Conservation (phyloP, 768 basidiomycete species). For the Lactarius trivialis region DNA sequence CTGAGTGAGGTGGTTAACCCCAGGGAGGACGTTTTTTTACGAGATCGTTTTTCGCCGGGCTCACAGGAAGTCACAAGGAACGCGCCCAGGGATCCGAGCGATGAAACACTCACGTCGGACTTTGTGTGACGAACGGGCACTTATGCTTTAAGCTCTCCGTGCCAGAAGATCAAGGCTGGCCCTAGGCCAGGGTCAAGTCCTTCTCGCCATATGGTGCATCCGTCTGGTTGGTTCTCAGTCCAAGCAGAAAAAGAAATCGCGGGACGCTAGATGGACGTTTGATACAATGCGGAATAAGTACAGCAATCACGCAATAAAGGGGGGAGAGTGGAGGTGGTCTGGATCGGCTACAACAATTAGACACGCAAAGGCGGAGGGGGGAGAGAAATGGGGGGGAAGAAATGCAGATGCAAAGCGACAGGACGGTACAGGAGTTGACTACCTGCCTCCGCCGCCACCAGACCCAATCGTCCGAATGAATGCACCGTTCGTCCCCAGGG, state of each 20-base stretch:
- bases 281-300: slow-evolving; percentile 32
- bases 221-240: background rate
- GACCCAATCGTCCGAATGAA: slow-evolving; percentile 22
- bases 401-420: slow-evolving; percentile 15
- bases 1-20: background rate
- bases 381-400: too few relatives aligned
- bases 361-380: background rate
- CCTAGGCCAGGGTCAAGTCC: background rate
- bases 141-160: background rate
- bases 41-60: background rate
- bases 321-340: slow-evolving; percentile 11
- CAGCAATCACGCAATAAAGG: slow-evolving; percentile 26
- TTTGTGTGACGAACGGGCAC: background rate
- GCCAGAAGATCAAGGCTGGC: background rate
- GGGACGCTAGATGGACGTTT: slow-evolving; percentile 3
- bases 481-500: slow-evolving; percentile 22
- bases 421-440: background rate
- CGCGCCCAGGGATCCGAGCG: background rate
- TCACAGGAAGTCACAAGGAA: background rate
- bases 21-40: background rate
- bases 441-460: slow-evolving; percentile 21
- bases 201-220: background rate
- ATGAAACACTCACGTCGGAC: background rate
- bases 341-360: slow-evolving; percentile 20
- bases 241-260: background rate